Base-by-base conservation (phyloP, 257 asterid species). In the Rhazya stricta region DNA sequence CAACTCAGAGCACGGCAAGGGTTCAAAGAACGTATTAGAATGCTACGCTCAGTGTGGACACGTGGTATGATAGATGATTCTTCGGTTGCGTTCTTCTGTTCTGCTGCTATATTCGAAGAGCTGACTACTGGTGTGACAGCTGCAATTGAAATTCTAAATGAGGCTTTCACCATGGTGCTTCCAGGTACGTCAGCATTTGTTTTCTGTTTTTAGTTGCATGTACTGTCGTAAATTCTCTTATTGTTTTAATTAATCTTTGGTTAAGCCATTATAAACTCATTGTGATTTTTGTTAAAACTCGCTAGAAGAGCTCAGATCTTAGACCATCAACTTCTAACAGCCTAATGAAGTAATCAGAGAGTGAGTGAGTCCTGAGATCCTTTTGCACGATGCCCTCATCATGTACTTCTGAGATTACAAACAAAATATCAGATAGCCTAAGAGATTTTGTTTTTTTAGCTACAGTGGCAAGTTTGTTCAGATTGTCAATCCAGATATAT, bases 1-100 rank as follows among this genome's bases (percentile, higher is more conserved):
- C 89, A 81, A 78, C 96, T 94, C 32, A 92, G 88, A 86, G 97
- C 98, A 67, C 97, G 86, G 43, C 99, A 89, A 82, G 99, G 99
- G 71, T 94, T 89, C 85, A 92, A 88, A 82, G 99, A 92, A 71
- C 89, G 78, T 45, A 83, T 94, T 69, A 91, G 82, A 81, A 67
- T 80, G 80, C 77, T 88, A 69, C 81, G 90, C 79, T 81, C 91
- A 23, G 56, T 75, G 15, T 92, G 98, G 99, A 75, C 94, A 48
- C 96, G 87, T 23, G 99, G 98, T 74, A 71, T 82, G 69, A 74
- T 88, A 21, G 96, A 94, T 81, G 98, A 92, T 79, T 80, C 80
- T 82, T 88, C 97, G 53, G 83, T 72, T 84, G 96, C 99, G 80
- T 85, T 94, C 72, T 82, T 92, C 42, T 87, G 96, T 73, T 89